phyloP scores from a whole-genome alignment of 441 rosid genomes.

The Kokia cookei region DNA sequence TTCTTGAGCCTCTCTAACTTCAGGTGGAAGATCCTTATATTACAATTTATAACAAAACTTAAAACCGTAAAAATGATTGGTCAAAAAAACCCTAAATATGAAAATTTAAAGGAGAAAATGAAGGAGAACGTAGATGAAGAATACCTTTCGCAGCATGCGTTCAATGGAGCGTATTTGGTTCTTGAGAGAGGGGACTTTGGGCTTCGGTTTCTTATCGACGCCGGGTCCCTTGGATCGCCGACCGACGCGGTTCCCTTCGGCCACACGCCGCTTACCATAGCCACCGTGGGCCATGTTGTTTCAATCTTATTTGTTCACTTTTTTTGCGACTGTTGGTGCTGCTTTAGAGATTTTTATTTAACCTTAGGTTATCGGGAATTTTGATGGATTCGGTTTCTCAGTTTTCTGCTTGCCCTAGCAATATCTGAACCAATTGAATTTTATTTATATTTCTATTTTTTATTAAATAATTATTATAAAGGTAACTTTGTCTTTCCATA shows the following conservation, averaged over 20 bases:
- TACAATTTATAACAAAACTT: neutral
- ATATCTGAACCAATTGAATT: neutral
- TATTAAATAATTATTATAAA: no score
- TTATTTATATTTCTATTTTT: no score
- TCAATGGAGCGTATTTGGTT: slow-evolving; percentile 90
- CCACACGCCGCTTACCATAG: slow-evolving; percentile 67
- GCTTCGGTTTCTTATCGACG: slow-evolving; percentile 65
- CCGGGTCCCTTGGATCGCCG: slow-evolving; percentile 67
- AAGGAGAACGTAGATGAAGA: neutral
- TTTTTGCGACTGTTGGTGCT: neutral
- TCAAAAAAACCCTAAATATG: neutral
- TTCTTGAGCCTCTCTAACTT: slow-evolving; percentile 67
- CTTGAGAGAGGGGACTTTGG: slow-evolving; percentile 68
- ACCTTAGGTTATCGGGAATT: no score
- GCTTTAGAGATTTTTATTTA: neutral
- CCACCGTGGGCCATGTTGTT: slow-evolving; percentile 87
- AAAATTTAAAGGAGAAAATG: neutral
- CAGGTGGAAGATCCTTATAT: slow-evolving; percentile 58
- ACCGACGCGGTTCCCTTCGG: slow-evolving; percentile 54
- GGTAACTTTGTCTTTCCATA: no score
- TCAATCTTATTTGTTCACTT: neutral
- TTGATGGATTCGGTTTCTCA: neutral
- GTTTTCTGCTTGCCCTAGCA: neutral
- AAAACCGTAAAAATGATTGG: neutral
- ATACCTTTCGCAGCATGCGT: slow-evolving; percentile 92